These are phyloP conservation scores for Dryadomyces sulphureus DNA, from an alignment of 2,329 filamentous ascomycete genomes.

Conservation along the genomic window DNA sequence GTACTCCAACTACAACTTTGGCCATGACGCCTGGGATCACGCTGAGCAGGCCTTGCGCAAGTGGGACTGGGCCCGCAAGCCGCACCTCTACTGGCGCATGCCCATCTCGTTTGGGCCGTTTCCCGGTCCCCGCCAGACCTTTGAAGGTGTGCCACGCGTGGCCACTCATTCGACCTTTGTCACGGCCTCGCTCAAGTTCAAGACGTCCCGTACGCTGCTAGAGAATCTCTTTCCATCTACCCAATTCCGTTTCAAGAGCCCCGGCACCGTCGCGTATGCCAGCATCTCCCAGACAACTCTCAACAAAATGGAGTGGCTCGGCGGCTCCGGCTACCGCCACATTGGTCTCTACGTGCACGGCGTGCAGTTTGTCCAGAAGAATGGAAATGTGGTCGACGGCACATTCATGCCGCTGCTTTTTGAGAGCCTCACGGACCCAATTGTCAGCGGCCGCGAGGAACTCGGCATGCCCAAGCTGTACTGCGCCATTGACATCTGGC, in stretches of 20 bases:
- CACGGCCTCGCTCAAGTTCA: slow-evolving; percentile 33
- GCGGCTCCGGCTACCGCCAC: slow-evolving; percentile 41
- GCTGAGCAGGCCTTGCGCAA: slow-evolving; percentile 33
- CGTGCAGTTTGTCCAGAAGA: slow-evolving; percentile 38
- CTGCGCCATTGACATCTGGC: slow-evolving; percentile 30
- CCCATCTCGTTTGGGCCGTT: slow-evolving; percentile 30
- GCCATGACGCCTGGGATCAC: slow-evolving; percentile 43
- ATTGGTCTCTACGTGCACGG: slow-evolving; percentile 49
- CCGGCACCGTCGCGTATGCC: slow-evolving; percentile 27
- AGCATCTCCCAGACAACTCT: slow-evolving; percentile 27
- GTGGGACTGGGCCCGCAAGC: slow-evolving; percentile 27
- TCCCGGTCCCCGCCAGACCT: slow-evolving; percentile 26
- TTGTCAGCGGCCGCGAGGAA: slow-evolving; percentile 44
- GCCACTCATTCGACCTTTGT: slow-evolving; percentile 20
- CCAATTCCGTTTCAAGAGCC: slow-evolving; percentile 24
- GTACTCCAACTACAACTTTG: slow-evolving; percentile 36
- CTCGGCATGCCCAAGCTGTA: slow-evolving; percentile 47
- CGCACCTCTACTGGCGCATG: slow-evolving; percentile 25
- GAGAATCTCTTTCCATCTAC: slow-evolving; percentile 30
- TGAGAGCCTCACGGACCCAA: slow-evolving; percentile 43
- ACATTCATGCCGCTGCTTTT: slow-evolving; percentile 43
- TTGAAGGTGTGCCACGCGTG: slow-evolving; percentile 16
- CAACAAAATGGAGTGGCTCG: slow-evolving; percentile 43
- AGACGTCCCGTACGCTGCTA: slow-evolving; percentile 31
- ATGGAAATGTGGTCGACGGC: slow-evolving; percentile 30